Evolutionary conservation across 2,329 filamentous ascomycete species (phyloP).

Genomic region (Cercospora sp.): DNA sequence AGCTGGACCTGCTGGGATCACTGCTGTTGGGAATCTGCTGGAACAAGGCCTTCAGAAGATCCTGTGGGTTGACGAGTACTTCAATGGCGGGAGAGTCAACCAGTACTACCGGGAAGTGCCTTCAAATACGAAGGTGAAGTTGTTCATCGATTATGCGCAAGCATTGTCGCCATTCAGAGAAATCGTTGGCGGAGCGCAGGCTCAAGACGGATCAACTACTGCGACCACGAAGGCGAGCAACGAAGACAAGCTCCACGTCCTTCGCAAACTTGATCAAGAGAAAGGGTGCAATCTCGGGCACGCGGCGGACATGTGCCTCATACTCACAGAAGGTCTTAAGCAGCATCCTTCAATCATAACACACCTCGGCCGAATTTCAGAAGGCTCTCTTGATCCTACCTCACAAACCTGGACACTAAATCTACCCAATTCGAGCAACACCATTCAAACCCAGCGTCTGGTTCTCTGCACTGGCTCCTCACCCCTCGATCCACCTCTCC

Average conservation of each 20-base stretch:
- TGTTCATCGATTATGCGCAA: conserved; percentile 60
- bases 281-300: conserved; percentile 58
- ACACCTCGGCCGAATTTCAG: conserved; percentile 42
- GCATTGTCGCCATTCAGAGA: conserved; percentile 55
- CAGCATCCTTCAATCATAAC: conserved; percentile 44
- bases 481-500: conserved; percentile 49
- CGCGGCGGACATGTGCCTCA: conserved; percentile 57
- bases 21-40: conserved; percentile 61
- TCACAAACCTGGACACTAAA: conserved; percentile 43
- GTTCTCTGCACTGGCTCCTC: conserved; percentile 61
- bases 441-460: conserved; percentile 43
- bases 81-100: conserved; percentile 48
- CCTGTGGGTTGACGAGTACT: conserved; percentile 60
- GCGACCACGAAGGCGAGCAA: conserved; percentile 4
- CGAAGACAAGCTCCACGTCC: conserved; percentile 56
- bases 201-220: conserved; percentile 26
- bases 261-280: conserved; percentile 57
- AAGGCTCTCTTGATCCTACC: conserved; percentile 43
- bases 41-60: conserved; percentile 55
- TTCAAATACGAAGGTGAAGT: conserved; percentile 62
- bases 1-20: conserved; percentile 60
- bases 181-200: conserved; percentile 50
- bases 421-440: conserved; percentile 33
- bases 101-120: conserved; percentile 62
- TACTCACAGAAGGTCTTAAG: conserved; percentile 50